Conservation (phyloP, 148 eudicot genomes). For the Vaccinium myrtillus region DNA sequence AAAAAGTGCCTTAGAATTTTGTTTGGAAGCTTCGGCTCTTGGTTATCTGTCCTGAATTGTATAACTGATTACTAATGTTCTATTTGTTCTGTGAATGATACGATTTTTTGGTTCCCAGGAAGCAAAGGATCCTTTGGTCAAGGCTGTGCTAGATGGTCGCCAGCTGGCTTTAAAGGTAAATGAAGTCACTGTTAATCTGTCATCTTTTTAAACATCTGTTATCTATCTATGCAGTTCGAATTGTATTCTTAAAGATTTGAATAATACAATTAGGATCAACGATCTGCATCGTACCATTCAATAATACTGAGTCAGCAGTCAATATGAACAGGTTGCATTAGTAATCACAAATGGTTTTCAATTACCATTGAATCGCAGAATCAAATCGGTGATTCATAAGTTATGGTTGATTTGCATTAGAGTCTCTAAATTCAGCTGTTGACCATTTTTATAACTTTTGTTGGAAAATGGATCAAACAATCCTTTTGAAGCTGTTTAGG, state of each 20-base stretch:
- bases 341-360: neutral
- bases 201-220: neutral
- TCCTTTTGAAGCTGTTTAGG: neutral
- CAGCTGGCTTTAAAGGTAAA: slow-evolving; percentile 95
- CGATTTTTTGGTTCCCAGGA: slow-evolving; percentile 48
- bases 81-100: slow-evolving; percentile 12
- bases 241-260: neutral
- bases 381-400: neutral
- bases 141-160: slow-evolving; percentile 98
- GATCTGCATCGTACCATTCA: neutral
- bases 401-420: neutral
- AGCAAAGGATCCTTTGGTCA: slow-evolving; percentile 95
- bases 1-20: neutral
- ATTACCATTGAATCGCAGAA: neutral
- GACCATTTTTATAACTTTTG: neutral
- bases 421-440: neutral
- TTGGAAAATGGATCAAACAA: neutral
- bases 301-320: neutral
- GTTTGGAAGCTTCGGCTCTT: neutral
- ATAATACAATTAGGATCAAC: neutral
- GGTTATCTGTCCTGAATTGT: neutral
- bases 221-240: neutral
- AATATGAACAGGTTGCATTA: neutral
- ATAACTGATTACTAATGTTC: neutral
- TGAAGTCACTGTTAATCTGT: neutral